Conservation (phyloP, 345 rosid genomes). For the Salix exigua region DNA sequence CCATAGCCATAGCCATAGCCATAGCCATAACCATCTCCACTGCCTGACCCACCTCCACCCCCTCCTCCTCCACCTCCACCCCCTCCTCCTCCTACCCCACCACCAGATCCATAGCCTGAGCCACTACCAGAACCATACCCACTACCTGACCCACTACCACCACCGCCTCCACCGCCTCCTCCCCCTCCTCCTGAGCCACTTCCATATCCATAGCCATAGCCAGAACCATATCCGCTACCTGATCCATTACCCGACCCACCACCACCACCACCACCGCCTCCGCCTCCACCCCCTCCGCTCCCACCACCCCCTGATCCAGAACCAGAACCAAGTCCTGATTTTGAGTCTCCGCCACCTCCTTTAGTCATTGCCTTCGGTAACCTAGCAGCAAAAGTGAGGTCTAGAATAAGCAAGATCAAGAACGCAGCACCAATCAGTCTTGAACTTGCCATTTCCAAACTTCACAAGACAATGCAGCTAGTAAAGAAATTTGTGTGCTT, state of each 20-base stretch:
- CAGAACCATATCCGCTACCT: constrained; percentile 10
- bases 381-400: constrained; percentile 48
- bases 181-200: constrained; percentile 1
- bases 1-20: constrained; percentile 37
- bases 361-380: constrained; percentile 5
- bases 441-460: constrained; percentile 21
- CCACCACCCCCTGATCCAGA: constrained; percentile 33
- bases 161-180: neutral
- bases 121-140: constrained; percentile 30
- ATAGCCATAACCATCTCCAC: constrained; percentile 13
- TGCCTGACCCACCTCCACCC: constrained; percentile 25
- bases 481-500: neutral
- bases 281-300: constrained; percentile 1
- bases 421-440: constrained; percentile 40
- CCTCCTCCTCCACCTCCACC: constrained; percentile 14
- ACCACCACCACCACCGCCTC: neutral
- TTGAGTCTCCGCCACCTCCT: constrained; percentile 29
- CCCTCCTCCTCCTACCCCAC: constrained; percentile 1
- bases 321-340: constrained; percentile 21
- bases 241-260: constrained; percentile 1
- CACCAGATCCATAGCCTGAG: constrained; percentile 35
- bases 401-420: constrained; percentile 38
- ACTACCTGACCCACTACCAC: constrained; percentile 10
- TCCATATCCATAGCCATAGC: constrained; percentile 1
- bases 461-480: neutral